These are phyloP conservation scores for Hydnomerulius pinastri DNA, from an alignment of 768 basidiomycete genomes.

Conservation along the genomic window DNA sequence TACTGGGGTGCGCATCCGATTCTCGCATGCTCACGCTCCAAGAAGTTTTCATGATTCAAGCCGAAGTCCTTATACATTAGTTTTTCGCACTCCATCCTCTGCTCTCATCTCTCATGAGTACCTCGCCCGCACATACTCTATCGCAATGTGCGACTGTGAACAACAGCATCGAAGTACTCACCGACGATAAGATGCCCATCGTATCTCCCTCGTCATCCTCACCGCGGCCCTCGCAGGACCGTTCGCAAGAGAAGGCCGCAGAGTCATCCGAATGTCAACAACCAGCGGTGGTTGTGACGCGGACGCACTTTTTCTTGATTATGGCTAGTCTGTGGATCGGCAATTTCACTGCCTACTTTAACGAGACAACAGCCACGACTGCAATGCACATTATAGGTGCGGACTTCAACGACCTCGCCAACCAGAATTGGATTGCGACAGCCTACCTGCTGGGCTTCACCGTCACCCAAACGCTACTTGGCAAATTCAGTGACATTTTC, in stretches of 20 bases:
- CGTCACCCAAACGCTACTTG: slow-evolving; percentile 37
- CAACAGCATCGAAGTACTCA: slow-evolving; percentile 28
- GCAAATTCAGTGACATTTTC: slow-evolving; percentile 37
- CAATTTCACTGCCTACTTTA: slow-evolving; percentile 38
- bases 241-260: background rate
- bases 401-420: slow-evolving; percentile 29
- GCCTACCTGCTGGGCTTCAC: slow-evolving; percentile 38
- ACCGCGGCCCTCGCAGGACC: slow-evolving; percentile 1
- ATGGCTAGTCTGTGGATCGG: slow-evolving; percentile 36
- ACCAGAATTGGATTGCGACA: slow-evolving; percentile 38
- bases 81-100: background rate
- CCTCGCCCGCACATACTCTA: slow-evolving; percentile 29
- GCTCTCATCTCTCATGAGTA: slow-evolving; percentile 22
- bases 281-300: slow-evolving; percentile 31
- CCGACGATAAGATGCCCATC: slow-evolving; percentile 23
- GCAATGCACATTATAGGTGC: slow-evolving; percentile 38
- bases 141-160: slow-evolving; percentile 33
- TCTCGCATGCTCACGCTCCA: slow-evolving; percentile 13
- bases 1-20: slow-evolving; percentile 7
- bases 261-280: slow-evolving; percentile 9
- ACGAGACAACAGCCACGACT: slow-evolving; percentile 36
- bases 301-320: slow-evolving; percentile 34
- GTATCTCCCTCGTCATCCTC: background rate
- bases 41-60: slow-evolving; percentile 17
- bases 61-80: slow-evolving; percentile 18